Evolutionary conservation across 1,284 basidiomycete species (phyloP), one percentile per base, ranked within the genome.

Genomic region (Vanrija humicola): DNA sequence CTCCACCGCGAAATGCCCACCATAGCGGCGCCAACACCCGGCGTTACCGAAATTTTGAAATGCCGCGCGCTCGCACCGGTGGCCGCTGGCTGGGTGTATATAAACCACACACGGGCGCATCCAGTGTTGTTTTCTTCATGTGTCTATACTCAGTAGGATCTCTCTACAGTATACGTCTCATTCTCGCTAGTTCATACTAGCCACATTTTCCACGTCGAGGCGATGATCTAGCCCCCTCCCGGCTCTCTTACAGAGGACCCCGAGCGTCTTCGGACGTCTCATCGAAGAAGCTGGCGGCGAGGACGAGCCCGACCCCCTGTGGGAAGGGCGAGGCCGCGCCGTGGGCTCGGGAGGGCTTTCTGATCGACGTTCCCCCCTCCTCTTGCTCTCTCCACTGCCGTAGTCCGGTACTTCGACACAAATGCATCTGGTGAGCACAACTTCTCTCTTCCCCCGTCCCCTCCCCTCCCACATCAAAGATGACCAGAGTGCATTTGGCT

Each of bases 401-500:
- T 38, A 21, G n/a, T 6, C 19, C 43, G 43, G 48, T 43, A 43
- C 48, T 49, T 18, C 19, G 25, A 28, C n/a, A 34, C n/a, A 8
- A 34, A 34, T 34, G 34, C 42, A 50, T 48, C 48, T 50, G 68
- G 69, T 72, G 69, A 72, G 69, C 69, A 67, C 66, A 68, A 50
- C 39, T 38, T 38, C 60, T 56, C 57, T 52, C 42, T 47, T 55
- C 38, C 40, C 43, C 28, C 21, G 25, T 23, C 28, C 19, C 38
- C 43, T 39, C 26, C 18, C 23, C 34, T 34, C 39, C 42, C 50
- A 40, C 59, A 43, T 55, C 25, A 39, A 44, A 58, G 72, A 75
- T 75, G 73, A 75, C 73, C 70, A 50, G 73, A 75, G 73, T 75
- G 73, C 73, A 75, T 75, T 75, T 75, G 73, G 73, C 73, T 75